A percentile compares a stretch with the other conserved stretches of the same genome.
Evolutionary conservation across 2,329 filamentous ascomycete species (phyloP).

Genomic region (Fusarium armeniacum): DNA sequence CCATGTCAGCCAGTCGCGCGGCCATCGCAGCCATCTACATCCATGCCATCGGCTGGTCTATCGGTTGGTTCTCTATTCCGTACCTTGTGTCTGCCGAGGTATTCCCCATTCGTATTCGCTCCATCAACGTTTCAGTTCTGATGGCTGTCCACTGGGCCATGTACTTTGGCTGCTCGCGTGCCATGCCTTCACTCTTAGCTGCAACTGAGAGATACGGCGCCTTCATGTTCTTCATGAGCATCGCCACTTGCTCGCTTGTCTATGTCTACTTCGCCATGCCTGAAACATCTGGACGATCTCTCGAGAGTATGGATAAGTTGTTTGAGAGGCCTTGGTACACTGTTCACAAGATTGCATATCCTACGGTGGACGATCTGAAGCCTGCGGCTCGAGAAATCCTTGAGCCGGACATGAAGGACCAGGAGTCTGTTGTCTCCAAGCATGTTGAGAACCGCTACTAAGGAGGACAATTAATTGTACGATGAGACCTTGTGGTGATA

Average conservation of each 20-base stretch:
- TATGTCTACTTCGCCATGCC: slow-evolving; percentile 55
- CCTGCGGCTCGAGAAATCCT: slow-evolving; percentile 19
- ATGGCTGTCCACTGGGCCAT: slow-evolving; percentile 61
- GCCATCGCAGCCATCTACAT: slow-evolving; percentile 61
- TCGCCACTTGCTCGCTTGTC: slow-evolving; percentile 48
- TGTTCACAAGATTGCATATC: slow-evolving; percentile 50
- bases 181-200: slow-evolving; percentile 54
- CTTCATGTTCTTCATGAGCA: slow-evolving; percentile 51
- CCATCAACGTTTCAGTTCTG: slow-evolving; percentile 57
- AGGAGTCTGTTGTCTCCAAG: slow-evolving; percentile 21
- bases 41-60: slow-evolving; percentile 60
- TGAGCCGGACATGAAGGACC: slow-evolving; percentile 28
- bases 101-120: slow-evolving; percentile 59
- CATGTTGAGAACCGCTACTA: slow-evolving; percentile 15
- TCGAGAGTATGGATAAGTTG: slow-evolving; percentile 52
- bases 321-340: slow-evolving; percentile 52
- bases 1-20: slow-evolving; percentile 54
- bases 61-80: slow-evolving; percentile 63
- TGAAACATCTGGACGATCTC: slow-evolving; percentile 50
- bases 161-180: slow-evolving; percentile 54
- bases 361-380: slow-evolving; percentile 46
- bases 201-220: slow-evolving; percentile 52
- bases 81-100: slow-evolving; percentile 62
- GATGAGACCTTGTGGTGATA: too few relatives aligned
- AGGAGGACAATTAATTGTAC: rapidly evolving